Evolutionary conservation across 495 filamentous ascomycete species (phyloP), one percentile per base, ranked within the genome.

Genomic region (Tuber melanosporum): DNA sequence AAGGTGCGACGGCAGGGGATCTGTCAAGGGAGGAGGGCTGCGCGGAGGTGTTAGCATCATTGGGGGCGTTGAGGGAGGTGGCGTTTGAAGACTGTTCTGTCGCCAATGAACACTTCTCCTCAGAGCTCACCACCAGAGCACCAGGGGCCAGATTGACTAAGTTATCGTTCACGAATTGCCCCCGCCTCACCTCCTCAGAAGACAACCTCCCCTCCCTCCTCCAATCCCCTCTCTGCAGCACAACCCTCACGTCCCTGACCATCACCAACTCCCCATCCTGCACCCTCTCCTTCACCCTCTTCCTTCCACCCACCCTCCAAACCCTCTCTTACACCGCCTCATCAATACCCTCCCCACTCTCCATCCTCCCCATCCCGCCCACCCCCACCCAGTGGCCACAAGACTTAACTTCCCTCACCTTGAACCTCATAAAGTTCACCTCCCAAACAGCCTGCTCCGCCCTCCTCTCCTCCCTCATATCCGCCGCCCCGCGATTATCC

Each of bases 21-120:
- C 75, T 80, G 46, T 79, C 79, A 45, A 45, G 84, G 81, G 77
- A 84, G 78, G 74, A 82, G 80, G 57, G 77, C 75, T 73, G 81
- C 81, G 77, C 77, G 15, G 42, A 52, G 3, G 47, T 78, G 12
- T 12, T 78, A 3, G 39, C 76, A 12, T 22, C 17, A 0, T 47
- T 79, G 10, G 41, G 69, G 22, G 39, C 41, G 4, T 72, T 79
- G 42, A 45, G 32, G 42, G 62, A 74, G 43, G 42, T 79, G 43
- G 43, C 42, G 5, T 72, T 79, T 17, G 71, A 78, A 43, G 73
- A 70, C 45, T 72, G 75, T 46, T 47, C 77, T 4, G 17, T 79
- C 43, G 76, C 74, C 57, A 79, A 74, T 36, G 26, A 15, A 43
- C 77, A 74, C 20, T 32, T 79, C 44, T 70, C 78, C 71, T 66